Percentiles rank a stretch among this genome's conserved stretches.
These are phyloP conservation scores for Macrolepiota albuminosa DNA, from an alignment of 768 basidiomycete species.

Conservation along the genomic window DNA sequence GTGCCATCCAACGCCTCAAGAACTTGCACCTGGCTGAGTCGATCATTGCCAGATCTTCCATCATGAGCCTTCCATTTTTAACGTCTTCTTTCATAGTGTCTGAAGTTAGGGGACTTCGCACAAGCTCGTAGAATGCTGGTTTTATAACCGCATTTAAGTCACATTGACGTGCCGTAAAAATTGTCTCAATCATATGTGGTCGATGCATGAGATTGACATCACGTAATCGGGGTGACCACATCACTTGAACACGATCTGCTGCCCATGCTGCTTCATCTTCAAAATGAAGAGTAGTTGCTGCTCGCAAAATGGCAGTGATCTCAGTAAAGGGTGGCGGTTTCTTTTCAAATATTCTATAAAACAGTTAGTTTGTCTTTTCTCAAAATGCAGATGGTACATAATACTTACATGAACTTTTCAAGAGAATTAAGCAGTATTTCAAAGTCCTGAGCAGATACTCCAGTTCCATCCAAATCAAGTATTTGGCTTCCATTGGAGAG, in stretches of 20 bases:
- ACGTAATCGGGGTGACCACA: conserved; percentile 26
- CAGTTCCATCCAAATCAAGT: conserved; percentile 13
- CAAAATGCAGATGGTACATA: no score
- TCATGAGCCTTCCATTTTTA: neutral
- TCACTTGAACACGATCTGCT: conserved; percentile 17
- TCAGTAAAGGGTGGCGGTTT: conserved; percentile 21
- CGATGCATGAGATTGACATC: conserved; percentile 15
- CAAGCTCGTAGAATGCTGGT: conserved; percentile 7
- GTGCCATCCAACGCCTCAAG: conserved; percentile 3
- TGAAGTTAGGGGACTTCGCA: neutral
- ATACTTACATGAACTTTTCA: conserved; percentile 29
- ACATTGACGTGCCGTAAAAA: conserved; percentile 25
- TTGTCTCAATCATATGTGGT: conserved; percentile 23
- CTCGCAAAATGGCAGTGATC: conserved; percentile 28
- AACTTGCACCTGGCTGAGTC: conserved; percentile 13
- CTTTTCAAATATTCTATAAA: conserved; percentile 13
- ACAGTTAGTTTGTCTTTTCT: neutral
- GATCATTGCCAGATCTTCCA: conserved; percentile 7
- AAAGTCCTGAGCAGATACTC: conserved; percentile 27
- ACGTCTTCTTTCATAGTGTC: neutral
- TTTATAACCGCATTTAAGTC: conserved; percentile 19
- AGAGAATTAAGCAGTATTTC: conserved; percentile 24
- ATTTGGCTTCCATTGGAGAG: conserved; percentile 3
- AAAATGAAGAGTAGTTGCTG: conserved; percentile 27
- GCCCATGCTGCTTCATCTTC: conserved; percentile 24